Conservation (phyloP, 129 eudicot species). For the Flaveria bidentis region DNA sequence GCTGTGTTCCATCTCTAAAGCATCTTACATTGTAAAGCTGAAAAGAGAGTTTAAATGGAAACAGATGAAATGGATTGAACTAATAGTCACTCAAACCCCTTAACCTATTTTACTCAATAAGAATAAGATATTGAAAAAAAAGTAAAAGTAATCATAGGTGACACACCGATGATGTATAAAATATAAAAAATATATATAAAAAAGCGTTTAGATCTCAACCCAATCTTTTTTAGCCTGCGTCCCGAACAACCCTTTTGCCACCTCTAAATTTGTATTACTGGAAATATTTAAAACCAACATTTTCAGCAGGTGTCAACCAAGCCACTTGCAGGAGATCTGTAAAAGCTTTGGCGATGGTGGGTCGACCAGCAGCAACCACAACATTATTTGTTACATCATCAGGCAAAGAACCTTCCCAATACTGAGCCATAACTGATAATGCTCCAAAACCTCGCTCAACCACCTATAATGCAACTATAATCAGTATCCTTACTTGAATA, state of each 20-base stretch:
- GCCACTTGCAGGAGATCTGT: conserved; percentile 59
- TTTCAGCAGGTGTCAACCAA: conserved; percentile 52
- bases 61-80: background rate
- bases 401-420: conserved; percentile 63
- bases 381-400: conserved; percentile 34
- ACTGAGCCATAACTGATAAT: conserved; percentile 60
- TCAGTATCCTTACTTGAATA: conserved; percentile 14
- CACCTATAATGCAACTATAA: conserved; percentile 40
- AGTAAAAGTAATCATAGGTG: background rate
- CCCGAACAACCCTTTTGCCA: background rate
- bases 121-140: background rate
- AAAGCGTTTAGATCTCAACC: background rate
- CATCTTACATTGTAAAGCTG: background rate
- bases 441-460: conserved; percentile 71
- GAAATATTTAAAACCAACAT: conserved; percentile 42
- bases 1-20: background rate
- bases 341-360: conserved; percentile 54
- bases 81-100: background rate
- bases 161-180: background rate
- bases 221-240: background rate
- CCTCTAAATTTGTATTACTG: background rate
- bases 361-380: conserved; percentile 47
- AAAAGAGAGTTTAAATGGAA: background rate
- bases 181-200: background rate
- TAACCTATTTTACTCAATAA: background rate